Evolutionary conservation across 495 filamentous ascomycete species (phyloP).

Genomic region (Podospora appendiculata): DNA sequence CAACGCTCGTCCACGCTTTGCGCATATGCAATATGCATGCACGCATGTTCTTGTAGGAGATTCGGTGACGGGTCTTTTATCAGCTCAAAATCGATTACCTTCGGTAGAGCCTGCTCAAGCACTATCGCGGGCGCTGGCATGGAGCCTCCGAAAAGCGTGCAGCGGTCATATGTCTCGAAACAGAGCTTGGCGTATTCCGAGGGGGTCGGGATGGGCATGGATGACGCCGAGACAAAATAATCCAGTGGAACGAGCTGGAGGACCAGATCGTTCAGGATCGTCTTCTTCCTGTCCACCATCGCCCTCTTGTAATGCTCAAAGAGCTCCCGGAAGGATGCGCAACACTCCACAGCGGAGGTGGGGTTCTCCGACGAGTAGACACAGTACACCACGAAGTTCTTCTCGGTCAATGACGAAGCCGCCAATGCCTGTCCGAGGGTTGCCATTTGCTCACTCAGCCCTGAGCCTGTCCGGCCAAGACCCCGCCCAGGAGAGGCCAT

Average conservation of each 20-base stretch:
- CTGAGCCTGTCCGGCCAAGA: slow-evolving; percentile 18
- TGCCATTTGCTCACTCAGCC: slow-evolving; percentile 18
- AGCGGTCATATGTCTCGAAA: slow-evolving; percentile 82
- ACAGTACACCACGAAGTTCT: slow-evolving; percentile 78
- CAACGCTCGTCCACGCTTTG: slow-evolving; percentile 76
- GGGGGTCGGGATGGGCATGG: slow-evolving; percentile 60
- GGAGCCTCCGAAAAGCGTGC: slow-evolving; percentile 46
- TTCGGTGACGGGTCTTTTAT: slow-evolving; percentile 57
- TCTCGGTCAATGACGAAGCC: slow-evolving; percentile 23
- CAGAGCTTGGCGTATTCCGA: slow-evolving; percentile 60
- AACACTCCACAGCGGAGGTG: slow-evolving; percentile 64
- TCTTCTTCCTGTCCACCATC: slow-evolving; percentile 42
- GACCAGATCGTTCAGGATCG: slow-evolving; percentile 58
- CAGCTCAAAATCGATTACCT: slow-evolving; percentile 72
- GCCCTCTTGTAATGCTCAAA: slow-evolving; percentile 58
- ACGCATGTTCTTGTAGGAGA: slow-evolving; percentile 72
- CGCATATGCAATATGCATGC: slow-evolving; percentile 81
- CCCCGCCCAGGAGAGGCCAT: slow-evolving; percentile 17
- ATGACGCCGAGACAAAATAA: slow-evolving; percentile 57
- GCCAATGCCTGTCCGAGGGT: slow-evolving; percentile 29
- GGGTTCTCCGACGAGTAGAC: slow-evolving; percentile 65
- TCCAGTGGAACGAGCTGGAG: slow-evolving; percentile 75
- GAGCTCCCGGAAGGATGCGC: slow-evolving; percentile 68
- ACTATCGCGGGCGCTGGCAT: slow-evolving; percentile 63
- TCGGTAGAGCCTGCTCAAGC: slow-evolving; percentile 65